Base-by-base conservation (phyloP, 768 basidiomycete species). In the Amanita jacksonii region DNA sequence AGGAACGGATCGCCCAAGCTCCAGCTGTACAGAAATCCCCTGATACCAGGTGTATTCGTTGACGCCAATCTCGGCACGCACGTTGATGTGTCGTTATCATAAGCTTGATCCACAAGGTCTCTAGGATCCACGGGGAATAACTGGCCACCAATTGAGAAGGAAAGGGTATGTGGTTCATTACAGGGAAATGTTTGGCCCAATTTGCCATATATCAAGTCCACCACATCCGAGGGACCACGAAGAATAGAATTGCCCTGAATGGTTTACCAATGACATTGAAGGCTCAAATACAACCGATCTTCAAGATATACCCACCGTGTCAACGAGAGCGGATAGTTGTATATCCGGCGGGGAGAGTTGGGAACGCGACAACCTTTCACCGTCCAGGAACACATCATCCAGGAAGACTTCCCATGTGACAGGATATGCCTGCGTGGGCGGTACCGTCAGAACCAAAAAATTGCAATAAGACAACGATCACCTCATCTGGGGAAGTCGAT, bases 1-100 rank as follows among this genome's bases (percentile, higher is more conserved):
- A 88, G 52, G 52, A 87, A 87, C 1, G 85, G 85, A 50, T 72
- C 74, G 2, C 85, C 85, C 23, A 88, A 61, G 60, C 76, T 85
- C 85, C 85, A 88, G 52, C 76, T 79, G 52, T 82, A 85, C 37
- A 81, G 56, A 51, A 79, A 85, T 3, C 75, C 74, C 4, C 74
- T 74, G 8, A 54, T 59, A 8, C 52, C 54, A 0, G 84, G 85
- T 2, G 79, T 64, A 53, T 87, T 85, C 20, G 84, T 86, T 5
- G 66, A 41, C 2, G 68, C 77, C 15, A 87, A 50, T 42, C 75
- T 82, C 1, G 79, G 60, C 8, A 49, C 52, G 53, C 85, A 89
- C 0, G 57, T 52, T 12, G 63, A 54, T 0, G 69, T 62, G 15
- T 63, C 56, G 40, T 66, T 62, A 1, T 57, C 46, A 40, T 57